Evolutionary conservation across 495 filamentous ascomycete genomes (phyloP).

Genomic region (Jackrogersella minutella): DNA sequence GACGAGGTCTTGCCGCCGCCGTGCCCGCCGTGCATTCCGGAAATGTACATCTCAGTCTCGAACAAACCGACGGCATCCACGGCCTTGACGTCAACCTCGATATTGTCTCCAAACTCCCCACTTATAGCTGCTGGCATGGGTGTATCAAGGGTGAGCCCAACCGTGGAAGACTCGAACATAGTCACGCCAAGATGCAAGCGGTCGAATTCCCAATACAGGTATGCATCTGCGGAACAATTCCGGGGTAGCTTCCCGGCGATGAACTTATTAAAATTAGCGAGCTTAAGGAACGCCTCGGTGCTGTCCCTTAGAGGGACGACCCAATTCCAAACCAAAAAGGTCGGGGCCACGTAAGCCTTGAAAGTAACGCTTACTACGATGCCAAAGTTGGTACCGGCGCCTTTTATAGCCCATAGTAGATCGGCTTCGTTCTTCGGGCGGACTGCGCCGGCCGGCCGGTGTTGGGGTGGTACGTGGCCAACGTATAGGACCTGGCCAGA

Average conservation of each 20-base stretch:
- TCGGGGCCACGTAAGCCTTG: slow-evolving; percentile 56
- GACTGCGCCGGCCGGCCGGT: slow-evolving; percentile 57
- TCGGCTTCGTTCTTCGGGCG: slow-evolving; percentile 59
- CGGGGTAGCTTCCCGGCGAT: slow-evolving; percentile 53
- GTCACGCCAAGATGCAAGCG: slow-evolving; percentile 63
- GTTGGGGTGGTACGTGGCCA: slow-evolving; percentile 61
- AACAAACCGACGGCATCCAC: slow-evolving; percentile 64
- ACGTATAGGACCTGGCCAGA: slow-evolving; percentile 59
- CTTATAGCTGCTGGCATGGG: background rate
- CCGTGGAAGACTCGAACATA: slow-evolving; percentile 56
- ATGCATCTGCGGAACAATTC: slow-evolving; percentile 63
- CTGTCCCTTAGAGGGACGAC: slow-evolving; percentile 55
- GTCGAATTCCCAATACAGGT: slow-evolving; percentile 62
- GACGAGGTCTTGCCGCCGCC: slow-evolving; percentile 65
- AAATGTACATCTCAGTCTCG: slow-evolving; percentile 69
- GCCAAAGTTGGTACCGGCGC: slow-evolving; percentile 70
- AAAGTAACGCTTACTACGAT: slow-evolving; percentile 68
- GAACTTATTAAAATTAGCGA: slow-evolving; percentile 56
- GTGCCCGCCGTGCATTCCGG: slow-evolving; percentile 67
- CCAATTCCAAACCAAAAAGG: slow-evolving; percentile 60
- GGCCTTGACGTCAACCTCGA: slow-evolving; percentile 49
- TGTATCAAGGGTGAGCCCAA: slow-evolving; percentile 38
- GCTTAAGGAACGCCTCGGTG: slow-evolving; percentile 47
- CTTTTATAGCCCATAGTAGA: slow-evolving; percentile 68
- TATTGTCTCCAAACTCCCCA: slow-evolving; percentile 31